Conservation (phyloP, 192 early-diverging fungal species). For the Backusella sp. region DNA sequence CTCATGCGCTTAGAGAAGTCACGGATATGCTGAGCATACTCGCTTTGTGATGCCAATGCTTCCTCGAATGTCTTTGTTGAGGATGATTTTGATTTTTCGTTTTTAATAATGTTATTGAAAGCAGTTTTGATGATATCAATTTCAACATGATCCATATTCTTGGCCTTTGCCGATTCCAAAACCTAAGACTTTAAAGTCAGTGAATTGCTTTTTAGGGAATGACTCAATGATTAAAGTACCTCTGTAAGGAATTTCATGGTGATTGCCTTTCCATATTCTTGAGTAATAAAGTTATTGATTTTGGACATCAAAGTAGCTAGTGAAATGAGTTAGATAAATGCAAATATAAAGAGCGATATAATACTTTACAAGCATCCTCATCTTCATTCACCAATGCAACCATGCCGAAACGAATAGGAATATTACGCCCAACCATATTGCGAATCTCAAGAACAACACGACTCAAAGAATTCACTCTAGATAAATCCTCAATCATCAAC, state of each 20-base stretch:
- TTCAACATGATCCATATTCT: not conserved
- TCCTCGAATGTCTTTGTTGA: slow-evolving; percentile 16
- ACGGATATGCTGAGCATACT: slow-evolving; percentile 10
- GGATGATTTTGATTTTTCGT: slow-evolving; percentile 8
- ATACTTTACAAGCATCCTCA: slow-evolving; percentile 37
- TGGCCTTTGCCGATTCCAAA: not conserved
- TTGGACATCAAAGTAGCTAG: slow-evolving; percentile 44
- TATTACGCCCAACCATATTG: slow-evolving; percentile 59
- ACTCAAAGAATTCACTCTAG: slow-evolving; percentile 49
- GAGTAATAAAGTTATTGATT: slow-evolving; percentile 32
- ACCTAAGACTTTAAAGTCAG: not conserved
- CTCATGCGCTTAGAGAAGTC: slow-evolving; percentile 25
- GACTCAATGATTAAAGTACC: slow-evolving; percentile 15
- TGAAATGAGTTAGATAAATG: not conserved
- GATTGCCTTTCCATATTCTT: slow-evolving; percentile 27
- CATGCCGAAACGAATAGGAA: slow-evolving; percentile 88
- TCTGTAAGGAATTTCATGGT: slow-evolving; percentile 36
- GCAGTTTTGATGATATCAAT: not conserved
- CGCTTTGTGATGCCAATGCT: slow-evolving; percentile 12
- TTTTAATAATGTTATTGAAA: not conserved
- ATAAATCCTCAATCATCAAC: slow-evolving; percentile 75
- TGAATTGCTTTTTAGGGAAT: not conserved
- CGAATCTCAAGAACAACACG: slow-evolving; percentile 60
- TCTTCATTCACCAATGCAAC: slow-evolving; percentile 60
- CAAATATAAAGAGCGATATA: not conserved